Conservation (phyloP, 2,329 filamentous ascomycete genomes). For the Fusarium napiforme region DNA sequence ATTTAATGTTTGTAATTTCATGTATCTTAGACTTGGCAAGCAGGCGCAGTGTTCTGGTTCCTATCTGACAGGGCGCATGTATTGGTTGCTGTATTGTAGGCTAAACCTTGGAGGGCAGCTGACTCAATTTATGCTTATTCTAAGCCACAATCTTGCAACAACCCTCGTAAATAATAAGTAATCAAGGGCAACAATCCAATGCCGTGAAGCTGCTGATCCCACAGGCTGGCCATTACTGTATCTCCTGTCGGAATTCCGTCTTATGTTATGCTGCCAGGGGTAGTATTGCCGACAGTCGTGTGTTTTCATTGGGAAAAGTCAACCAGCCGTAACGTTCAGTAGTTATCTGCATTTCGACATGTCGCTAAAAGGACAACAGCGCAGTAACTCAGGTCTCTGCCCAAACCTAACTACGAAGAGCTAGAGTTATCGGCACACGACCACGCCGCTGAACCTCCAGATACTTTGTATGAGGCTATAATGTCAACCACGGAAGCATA, state of each 20-base stretch:
- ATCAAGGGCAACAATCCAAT: neutral
- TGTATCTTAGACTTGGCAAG: neutral
- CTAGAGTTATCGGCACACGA: conserved; percentile 57
- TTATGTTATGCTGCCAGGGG: neutral
- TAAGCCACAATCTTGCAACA: neutral
- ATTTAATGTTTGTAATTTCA: neutral
- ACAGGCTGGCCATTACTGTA: neutral
- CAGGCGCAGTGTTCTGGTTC: neutral
- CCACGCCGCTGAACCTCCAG: conserved; percentile 52
- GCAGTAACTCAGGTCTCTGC: fast-evolving
- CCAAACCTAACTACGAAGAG: neutral
- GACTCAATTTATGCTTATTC: neutral
- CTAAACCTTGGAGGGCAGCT: neutral
- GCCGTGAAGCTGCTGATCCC: fast-evolving
- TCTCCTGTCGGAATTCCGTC: neutral
- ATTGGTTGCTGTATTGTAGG: neutral
- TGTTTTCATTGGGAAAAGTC: fast-evolving
- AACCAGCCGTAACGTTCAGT: fast-evolving
- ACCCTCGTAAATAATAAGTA: neutral
- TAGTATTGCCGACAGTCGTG: neutral
- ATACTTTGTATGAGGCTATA: conserved; percentile 48
- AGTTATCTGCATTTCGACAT: fast-evolving
- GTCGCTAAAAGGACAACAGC: fast-evolving
- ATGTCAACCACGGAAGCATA: conserved; percentile 54
- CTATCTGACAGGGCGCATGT: neutral